Percentiles rank a stretch among this genome's conserved stretches.
phyloP scores from a whole-genome alignment of 208 protist species.

The Acanthamoeba culbertsoni region DNA sequence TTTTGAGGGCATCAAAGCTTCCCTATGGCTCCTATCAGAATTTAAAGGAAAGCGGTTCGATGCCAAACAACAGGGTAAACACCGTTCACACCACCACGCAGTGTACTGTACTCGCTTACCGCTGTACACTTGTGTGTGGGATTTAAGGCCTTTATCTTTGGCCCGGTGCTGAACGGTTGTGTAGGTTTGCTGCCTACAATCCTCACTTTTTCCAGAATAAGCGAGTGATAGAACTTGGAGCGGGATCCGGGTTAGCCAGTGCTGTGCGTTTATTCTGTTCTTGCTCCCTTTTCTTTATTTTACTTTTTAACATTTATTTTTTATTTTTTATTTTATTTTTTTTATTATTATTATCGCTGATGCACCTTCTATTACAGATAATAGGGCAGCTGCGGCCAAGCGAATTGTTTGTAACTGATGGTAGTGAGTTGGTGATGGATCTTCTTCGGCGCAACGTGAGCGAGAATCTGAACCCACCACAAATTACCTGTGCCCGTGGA shows the following conservation, averaged over 20 bases:
- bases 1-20: background rate
- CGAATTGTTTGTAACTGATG: background rate
- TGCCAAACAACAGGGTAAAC: slow-evolving; percentile 5
- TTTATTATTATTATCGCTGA: background rate
- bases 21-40: background rate
- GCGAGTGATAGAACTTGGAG: background rate
- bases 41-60: slow-evolving; percentile 1
- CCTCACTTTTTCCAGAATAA: background rate
- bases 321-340: background rate
- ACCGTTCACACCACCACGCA: too few species aligned
- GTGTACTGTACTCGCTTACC: background rate
- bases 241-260: background rate
- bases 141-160: background rate
- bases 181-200: background rate
- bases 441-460: background rate
- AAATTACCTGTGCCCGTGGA: background rate
- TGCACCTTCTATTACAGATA: background rate
- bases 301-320: background rate
- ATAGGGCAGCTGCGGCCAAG: background rate
- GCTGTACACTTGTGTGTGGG: background rate
- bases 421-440: background rate
- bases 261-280: background rate
- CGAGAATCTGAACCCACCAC: background rate
- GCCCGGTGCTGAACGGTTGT: background rate
- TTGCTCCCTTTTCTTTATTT: background rate